phyloP scores from a whole-genome alignment of 2,329 filamentous ascomycete genomes.

The Pseudogymnoascus sp. region DNA sequence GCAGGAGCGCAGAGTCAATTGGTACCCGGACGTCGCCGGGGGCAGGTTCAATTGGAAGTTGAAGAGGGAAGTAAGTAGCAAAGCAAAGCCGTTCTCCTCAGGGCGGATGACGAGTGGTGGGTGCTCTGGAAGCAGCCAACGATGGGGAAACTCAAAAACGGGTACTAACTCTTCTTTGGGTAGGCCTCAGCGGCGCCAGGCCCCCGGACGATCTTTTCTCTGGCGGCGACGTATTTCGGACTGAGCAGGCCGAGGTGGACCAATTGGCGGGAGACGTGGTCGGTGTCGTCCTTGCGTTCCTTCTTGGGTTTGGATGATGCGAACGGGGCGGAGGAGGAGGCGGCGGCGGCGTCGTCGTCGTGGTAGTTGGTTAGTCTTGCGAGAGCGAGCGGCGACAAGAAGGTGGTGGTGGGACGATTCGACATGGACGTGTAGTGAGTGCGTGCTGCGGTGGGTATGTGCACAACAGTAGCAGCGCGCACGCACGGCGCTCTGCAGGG shows the following conservation, averaged over 20 bases:
- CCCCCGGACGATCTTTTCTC: neutral
- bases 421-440: neutral
- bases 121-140: neutral
- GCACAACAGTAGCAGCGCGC: neutral
- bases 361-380: neutral
- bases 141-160: neutral
- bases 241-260: slow-evolving; percentile 5
- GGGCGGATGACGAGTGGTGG: neutral
- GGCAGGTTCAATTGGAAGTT: neutral
- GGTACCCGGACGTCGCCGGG: neutral
- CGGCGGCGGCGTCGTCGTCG: neutral
- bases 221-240: neutral
- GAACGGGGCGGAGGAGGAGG: neutral
- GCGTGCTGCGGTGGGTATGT: neutral
- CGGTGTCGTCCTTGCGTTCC: neutral
- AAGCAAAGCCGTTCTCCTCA: neutral
- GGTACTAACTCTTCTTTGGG: slow-evolving; percentile 1
- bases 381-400: neutral
- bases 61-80: neutral
- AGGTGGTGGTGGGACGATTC: neutral
- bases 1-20: neutral
- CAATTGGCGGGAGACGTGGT: neutral
- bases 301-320: neutral
- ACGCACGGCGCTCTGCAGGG: neutral
- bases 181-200: neutral